A percentile compares a stretch with the other conserved stretches of the same genome.
phyloP scores from a whole-genome alignment of 768 basidiomycete species.

The Amylocystis lapponica region DNA sequence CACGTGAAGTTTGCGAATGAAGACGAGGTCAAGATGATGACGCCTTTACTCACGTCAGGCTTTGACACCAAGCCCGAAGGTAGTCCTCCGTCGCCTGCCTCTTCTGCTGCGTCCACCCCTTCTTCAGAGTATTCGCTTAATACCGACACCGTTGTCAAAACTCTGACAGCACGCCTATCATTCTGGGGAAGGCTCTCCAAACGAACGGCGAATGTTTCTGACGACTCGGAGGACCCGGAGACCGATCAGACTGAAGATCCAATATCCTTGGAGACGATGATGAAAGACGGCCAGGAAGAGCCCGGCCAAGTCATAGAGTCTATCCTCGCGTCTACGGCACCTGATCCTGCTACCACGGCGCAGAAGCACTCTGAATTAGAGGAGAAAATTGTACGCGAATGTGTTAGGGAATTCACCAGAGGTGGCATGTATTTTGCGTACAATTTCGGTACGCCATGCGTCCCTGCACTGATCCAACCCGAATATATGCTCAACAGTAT shows the following conservation, averaged over 20 bases:
- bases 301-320: conserved; percentile 49
- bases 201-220: conserved; percentile 6
- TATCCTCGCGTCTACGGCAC: conserved; percentile 56
- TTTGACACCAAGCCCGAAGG: conserved; percentile 14
- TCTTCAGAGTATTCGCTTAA: conserved; percentile 40
- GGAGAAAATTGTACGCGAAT: conserved; percentile 75
- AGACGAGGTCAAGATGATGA: conserved; percentile 40
- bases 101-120: conserved; percentile 44
- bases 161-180: conserved; percentile 59
- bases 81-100: conserved; percentile 19
- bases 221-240: conserved; percentile 12
- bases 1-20: conserved; percentile 52
- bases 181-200: conserved; percentile 59
- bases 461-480: no score
- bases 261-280: conserved; percentile 23
- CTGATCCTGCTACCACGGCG: conserved; percentile 55
- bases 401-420: conserved; percentile 67
- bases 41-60: conserved; percentile 24
- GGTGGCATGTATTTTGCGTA: conserved; percentile 91
- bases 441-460: conserved; percentile 57
- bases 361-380: conserved; percentile 75
- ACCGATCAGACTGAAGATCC: conserved; percentile 8
- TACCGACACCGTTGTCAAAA: conserved; percentile 51
- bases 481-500: no score
- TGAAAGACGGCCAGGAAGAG: conserved; percentile 17